A percentile compares a stretch with the other conserved stretches of the same genome.
Conservation (phyloP, 345 rosid species). For the Bruguiera sexangula region DNA sequence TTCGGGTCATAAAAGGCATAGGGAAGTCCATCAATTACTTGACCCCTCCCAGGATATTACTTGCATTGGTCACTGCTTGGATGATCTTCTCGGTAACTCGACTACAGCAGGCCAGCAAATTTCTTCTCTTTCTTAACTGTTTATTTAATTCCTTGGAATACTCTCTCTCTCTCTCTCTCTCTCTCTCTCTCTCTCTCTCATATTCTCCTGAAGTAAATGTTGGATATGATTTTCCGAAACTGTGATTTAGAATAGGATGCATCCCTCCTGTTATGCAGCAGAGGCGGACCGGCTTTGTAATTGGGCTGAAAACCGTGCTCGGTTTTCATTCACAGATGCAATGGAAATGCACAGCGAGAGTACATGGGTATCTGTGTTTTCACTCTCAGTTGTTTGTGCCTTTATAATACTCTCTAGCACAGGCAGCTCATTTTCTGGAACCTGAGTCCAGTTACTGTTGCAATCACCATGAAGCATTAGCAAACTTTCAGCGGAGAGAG, state of each 20-base stretch:
- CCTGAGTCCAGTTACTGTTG: constrained; percentile 24
- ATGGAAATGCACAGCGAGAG: constrained; percentile 93
- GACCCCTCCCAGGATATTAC: constrained; percentile 91
- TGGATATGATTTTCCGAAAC: neutral
- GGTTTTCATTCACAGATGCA: constrained; percentile 79
- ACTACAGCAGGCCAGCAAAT: neutral
- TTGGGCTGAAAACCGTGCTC: constrained; percentile 89
- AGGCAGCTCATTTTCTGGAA: constrained; percentile 53
- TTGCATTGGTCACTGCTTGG: constrained; percentile 91
- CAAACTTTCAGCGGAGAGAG: neutral
- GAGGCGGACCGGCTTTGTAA: constrained; percentile 82
- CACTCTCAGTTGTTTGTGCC: constrained; percentile 91
- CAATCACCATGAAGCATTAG: neutral
- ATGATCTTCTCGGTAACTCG: neutral
- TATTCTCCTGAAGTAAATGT: no score
- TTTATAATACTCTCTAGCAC: constrained; percentile 79
- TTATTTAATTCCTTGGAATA: no score
- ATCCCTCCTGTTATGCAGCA: constrained; percentile 39
- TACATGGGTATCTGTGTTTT: constrained; percentile 89
- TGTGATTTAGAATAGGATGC: neutral
- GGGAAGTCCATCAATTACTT: constrained; percentile 76
- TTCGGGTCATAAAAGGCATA: constrained; percentile 77
- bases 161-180: no score
- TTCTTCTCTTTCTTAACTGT: no score
- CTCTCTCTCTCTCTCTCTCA: no score